A percentile compares a stretch with the other conserved stretches of the same genome.
Conservation (phyloP, 257 asterid species). For the Forsythia viridissima region DNA sequence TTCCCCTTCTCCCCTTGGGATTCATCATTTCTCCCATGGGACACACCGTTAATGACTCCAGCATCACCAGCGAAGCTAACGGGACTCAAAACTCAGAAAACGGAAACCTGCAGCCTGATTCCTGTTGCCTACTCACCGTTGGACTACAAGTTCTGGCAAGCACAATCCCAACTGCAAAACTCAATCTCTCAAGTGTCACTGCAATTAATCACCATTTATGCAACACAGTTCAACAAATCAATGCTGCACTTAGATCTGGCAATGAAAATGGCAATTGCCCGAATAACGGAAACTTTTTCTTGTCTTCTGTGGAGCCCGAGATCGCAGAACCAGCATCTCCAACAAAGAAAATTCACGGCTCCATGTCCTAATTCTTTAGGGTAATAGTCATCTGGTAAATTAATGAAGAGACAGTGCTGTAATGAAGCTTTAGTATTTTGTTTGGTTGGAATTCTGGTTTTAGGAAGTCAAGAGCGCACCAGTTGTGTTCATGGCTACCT, state of each 20-base stretch:
- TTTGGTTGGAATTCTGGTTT: slow-evolving; percentile 23
- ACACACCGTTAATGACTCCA: slow-evolving; percentile 15
- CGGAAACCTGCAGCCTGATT: slow-evolving; percentile 22
- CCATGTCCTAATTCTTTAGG: slow-evolving; percentile 35
- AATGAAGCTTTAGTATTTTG: slow-evolving; percentile 26
- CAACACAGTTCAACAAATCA: slow-evolving; percentile 76
- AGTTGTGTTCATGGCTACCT: slow-evolving; percentile 53
- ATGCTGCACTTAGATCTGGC: slow-evolving; percentile 37
- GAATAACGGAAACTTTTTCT: slow-evolving; percentile 6
- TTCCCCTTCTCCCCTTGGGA: slow-evolving; percentile 84
- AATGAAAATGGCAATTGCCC: neutral
- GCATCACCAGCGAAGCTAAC: slow-evolving; percentile 11
- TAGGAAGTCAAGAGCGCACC: slow-evolving; percentile 99
- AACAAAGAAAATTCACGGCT: slow-evolving; percentile 27
- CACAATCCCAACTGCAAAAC: slow-evolving; percentile 77
- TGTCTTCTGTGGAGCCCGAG: slow-evolving; percentile 27
- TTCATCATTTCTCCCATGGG: slow-evolving; percentile 61
- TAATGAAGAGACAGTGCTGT: slow-evolving; percentile 10
- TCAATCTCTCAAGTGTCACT: slow-evolving; percentile 73
- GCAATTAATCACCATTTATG: slow-evolving; percentile 73
- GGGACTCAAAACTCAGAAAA: slow-evolving; percentile 4
- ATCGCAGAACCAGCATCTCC: slow-evolving; percentile 6
- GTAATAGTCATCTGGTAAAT: slow-evolving; percentile 7
- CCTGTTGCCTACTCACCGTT: slow-evolving; percentile 79
- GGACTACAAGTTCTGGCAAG: slow-evolving; percentile 81